Percentiles rank a stretch among this genome's conserved stretches.
Conservation (phyloP, 495 filamentous ascomycete species). For the Oleoguttula mirabilis region DNA sequence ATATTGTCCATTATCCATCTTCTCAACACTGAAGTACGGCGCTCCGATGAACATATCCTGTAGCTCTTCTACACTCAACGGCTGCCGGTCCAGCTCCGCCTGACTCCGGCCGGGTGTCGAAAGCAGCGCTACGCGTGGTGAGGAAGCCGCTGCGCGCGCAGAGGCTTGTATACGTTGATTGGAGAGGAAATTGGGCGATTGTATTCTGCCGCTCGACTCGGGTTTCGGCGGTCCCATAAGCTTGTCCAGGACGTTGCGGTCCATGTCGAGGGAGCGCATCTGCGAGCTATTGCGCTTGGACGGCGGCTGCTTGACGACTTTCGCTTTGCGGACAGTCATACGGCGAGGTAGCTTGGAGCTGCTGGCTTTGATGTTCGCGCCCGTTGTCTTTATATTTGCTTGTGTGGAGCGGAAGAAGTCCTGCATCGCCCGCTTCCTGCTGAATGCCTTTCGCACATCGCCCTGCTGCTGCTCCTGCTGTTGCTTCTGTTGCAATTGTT, state of each 20-base stretch:
- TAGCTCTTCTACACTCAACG: constrained; percentile 8
- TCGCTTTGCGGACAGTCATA: constrained; percentile 7
- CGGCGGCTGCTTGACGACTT: constrained; percentile 1
- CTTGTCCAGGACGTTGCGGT: constrained; percentile 14
- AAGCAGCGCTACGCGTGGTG: no score
- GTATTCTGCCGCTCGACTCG: constrained; percentile 2
- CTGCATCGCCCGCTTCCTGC: constrained; percentile 12
- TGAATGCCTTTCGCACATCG: no score
- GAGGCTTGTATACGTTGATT: constrained; percentile 9
- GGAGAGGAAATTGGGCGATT: constrained; percentile 6
- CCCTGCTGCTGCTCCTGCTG: no score
- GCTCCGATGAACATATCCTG: constrained; percentile 16
- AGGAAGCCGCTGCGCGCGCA: not conserved
- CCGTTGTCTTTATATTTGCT: constrained; percentile 1
- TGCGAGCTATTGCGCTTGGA: constrained; percentile 14
- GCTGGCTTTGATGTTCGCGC: not conserved
- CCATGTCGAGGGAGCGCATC: constrained; percentile 10
- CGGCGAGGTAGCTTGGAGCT: not conserved
- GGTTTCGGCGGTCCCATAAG: constrained; percentile 9
- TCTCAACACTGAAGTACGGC: constrained; percentile 10
- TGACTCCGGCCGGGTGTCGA: no score
- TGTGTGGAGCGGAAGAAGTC: constrained; percentile 15
- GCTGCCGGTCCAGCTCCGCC: constrained; percentile 1
- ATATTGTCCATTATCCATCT: not conserved
- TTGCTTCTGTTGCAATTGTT: no score